These are phyloP conservation scores for Suhomyces wounanorum DNA, from an alignment of 1,139 yeast genomes.

Conservation along the genomic window DNA sequence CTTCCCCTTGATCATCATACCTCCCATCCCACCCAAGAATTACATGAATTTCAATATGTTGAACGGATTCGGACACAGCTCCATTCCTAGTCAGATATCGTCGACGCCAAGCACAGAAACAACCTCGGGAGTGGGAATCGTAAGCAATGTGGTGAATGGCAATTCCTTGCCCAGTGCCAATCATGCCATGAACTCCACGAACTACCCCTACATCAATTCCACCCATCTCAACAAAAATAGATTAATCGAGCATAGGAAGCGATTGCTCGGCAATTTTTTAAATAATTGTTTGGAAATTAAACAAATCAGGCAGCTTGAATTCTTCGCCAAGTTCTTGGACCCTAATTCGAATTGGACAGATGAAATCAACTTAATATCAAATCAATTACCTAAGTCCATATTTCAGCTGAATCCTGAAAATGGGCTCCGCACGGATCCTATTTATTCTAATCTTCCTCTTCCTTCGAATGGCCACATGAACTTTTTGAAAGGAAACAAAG, in stretches of 20 bases:
- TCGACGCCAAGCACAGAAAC: slow-evolving; percentile 7
- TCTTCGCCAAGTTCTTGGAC: slow-evolving; percentile 77
- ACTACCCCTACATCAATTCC: slow-evolving; percentile 46
- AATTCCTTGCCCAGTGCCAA: slow-evolving; percentile 2
- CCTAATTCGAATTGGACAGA: slow-evolving; percentile 81
- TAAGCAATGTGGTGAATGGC: slow-evolving; percentile 9
- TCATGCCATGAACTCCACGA: slow-evolving; percentile 8
- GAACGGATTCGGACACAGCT: slow-evolving; percentile 30
- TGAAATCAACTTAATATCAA: slow-evolving; percentile 43
- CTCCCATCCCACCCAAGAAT: slow-evolving; percentile 96
- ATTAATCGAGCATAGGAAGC: slow-evolving; percentile 63
- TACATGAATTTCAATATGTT: slow-evolving; percentile 40
- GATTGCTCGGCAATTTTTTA: slow-evolving; percentile 75
- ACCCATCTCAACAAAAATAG: slow-evolving; percentile 44
- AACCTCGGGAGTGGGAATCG: slow-evolving; percentile 6
- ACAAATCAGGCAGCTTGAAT: slow-evolving; percentile 57
- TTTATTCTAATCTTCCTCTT: slow-evolving; percentile 65
- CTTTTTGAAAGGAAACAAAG: slow-evolving; percentile 38
- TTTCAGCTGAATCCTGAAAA: slow-evolving; percentile 59
- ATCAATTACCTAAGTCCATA: slow-evolving; percentile 45
- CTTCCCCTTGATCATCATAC: slow-evolving; percentile 82
- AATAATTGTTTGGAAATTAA: slow-evolving; percentile 69
- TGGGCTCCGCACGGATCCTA: slow-evolving; percentile 53
- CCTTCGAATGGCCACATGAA: slow-evolving; percentile 49
- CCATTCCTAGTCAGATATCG: slow-evolving; percentile 6